Evolutionary conservation across 805 yeast genomes (phyloP).

Genomic region (Kodamaea nitidulidarum): DNA sequence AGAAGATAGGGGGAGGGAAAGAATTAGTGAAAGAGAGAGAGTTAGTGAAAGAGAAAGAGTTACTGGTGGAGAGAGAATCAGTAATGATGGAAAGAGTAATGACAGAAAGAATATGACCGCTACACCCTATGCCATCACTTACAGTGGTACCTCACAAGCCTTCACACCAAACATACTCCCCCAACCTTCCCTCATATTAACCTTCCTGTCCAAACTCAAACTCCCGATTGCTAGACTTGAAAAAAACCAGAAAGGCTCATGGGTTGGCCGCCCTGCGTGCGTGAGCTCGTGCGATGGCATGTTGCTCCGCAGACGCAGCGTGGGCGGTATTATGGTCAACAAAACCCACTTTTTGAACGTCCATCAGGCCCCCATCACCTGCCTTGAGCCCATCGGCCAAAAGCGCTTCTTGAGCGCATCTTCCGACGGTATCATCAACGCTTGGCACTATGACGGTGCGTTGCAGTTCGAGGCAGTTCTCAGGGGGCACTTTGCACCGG

Average conservation of each 20-base stretch:
- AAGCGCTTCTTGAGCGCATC: conserved; percentile 47
- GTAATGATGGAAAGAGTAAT: too few relatives aligned
- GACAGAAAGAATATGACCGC: too few relatives aligned
- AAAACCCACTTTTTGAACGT: conserved; percentile 40
- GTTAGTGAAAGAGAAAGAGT: background rate
- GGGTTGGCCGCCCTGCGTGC: conserved; percentile 49
- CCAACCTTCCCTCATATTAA: too few relatives aligned
- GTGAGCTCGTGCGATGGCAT: conserved; percentile 36
- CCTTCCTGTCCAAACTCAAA: conserved; percentile 42
- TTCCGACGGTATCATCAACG: conserved; percentile 55
- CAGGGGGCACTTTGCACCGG: conserved; percentile 53
- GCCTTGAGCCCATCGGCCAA: conserved; percentile 39
- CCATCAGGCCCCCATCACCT: conserved; percentile 36
- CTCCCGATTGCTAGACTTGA: conserved; percentile 44
- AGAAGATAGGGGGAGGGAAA: background rate
- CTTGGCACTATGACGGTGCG: conserved; percentile 47
- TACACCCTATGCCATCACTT: conserved; percentile 19
- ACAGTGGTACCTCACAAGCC: too few relatives aligned
- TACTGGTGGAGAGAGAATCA: background rate
- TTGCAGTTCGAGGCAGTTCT: conserved; percentile 43
- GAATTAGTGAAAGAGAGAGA: background rate
- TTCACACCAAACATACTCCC: too few relatives aligned
- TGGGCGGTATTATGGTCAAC: conserved; percentile 37
- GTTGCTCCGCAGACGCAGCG: conserved; percentile 28
- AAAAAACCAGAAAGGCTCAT: conserved; percentile 37